These are phyloP conservation scores for Mitragyna speciosa DNA, from an alignment of 257 asterid genomes.

Conservation along the genomic window DNA sequence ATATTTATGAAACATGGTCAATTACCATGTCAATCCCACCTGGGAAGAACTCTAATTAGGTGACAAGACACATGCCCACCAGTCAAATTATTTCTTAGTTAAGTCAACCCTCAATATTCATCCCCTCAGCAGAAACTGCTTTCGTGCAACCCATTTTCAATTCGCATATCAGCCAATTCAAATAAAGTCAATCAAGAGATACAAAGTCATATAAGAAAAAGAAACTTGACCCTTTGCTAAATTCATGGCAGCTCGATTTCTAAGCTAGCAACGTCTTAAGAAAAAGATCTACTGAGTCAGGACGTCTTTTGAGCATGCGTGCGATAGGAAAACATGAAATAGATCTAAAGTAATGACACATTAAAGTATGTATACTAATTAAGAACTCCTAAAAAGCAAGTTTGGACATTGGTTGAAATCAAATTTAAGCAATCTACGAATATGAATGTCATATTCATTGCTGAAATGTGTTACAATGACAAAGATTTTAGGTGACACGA, in stretches of 20 bases:
- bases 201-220: not conserved
- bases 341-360: not conserved
- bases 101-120: slow-evolving; percentile 7
- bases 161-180: not conserved
- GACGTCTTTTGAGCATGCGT: slow-evolving; percentile 1
- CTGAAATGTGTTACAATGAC: not conserved
- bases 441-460: not conserved
- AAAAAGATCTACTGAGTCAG: not conserved
- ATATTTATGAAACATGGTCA: slow-evolving; percentile 4
- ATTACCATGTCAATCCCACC: slow-evolving; percentile 26
- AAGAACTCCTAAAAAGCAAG: slow-evolving; percentile 1
- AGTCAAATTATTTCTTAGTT: slow-evolving; percentile 17
- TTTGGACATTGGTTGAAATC: not conserved
- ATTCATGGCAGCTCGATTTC: not conserved
- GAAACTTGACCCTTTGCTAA: not conserved
- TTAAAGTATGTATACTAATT: not conserved
- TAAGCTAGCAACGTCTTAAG: not conserved
- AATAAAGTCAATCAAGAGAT: slow-evolving; percentile 9
- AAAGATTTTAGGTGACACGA: no score
- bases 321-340: slow-evolving; percentile 3
- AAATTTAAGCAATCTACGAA: slow-evolving; percentile 7
- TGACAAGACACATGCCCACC: slow-evolving; percentile 21
- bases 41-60: slow-evolving; percentile 15
- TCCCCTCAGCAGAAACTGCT: slow-evolving; percentile 8
- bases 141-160: slow-evolving; percentile 15